These are phyloP conservation scores for Sclerotinia sclerotiorum DNA, from an alignment of 2,329 filamentous ascomycete species.

Conservation along the genomic window DNA sequence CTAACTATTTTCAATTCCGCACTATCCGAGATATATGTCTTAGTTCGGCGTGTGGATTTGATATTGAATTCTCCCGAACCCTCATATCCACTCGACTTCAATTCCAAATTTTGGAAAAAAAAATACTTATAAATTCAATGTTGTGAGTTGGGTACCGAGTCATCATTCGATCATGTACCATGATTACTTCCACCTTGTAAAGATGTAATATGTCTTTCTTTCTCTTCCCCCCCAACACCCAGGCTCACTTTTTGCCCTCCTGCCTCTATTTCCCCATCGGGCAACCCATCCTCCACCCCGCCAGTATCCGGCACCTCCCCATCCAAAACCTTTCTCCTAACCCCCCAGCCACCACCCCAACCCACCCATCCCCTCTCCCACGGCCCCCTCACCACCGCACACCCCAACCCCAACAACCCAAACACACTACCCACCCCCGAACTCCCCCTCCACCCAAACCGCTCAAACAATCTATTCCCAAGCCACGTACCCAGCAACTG, in stretches of 20 bases:
- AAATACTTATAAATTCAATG: too few species aligned
- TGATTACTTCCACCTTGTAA: too few species aligned
- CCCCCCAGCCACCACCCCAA: constrained; percentile 47
- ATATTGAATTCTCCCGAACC: too few species aligned
- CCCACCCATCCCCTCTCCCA: constrained; percentile 59
- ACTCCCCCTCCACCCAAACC: constrained; percentile 55
- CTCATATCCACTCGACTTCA: too few species aligned
- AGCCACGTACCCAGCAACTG: constrained; percentile 70
- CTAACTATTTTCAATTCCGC: too few species aligned
- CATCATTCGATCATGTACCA: too few species aligned
- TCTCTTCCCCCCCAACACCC: not conserved
- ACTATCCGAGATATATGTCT: too few species aligned
- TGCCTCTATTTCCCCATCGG: constrained; percentile 19
- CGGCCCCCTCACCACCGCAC: constrained; percentile 51
- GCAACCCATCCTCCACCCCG: not conserved
- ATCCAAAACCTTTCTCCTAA: constrained; percentile 40
- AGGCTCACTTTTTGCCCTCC: constrained; percentile 29
- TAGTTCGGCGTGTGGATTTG: too few species aligned
- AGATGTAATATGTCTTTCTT: not conserved
- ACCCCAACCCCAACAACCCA: constrained; percentile 51
- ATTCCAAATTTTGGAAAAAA: too few species aligned
- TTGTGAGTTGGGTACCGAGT: too few species aligned
- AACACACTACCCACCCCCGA: constrained; percentile 48
- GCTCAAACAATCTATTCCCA: constrained; percentile 55
- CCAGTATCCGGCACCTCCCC: constrained; percentile 29